Evolutionary conservation across 2,329 filamentous ascomycete species (phyloP).

Genomic region (Ophiostoma sp.): DNA sequence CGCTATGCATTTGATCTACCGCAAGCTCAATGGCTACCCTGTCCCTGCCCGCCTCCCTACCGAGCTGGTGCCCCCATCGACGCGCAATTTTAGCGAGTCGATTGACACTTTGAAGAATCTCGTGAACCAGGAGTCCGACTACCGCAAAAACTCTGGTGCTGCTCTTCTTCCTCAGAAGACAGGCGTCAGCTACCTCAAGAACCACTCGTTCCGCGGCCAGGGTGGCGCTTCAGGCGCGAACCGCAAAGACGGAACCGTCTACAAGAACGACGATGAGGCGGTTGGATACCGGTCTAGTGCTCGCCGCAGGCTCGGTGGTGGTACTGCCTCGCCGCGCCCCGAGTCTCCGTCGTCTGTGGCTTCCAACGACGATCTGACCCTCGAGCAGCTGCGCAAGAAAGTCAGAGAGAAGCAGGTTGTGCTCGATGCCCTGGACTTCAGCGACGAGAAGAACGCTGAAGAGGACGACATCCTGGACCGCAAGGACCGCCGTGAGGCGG

Average conservation of each 20-base stretch:
- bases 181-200: constrained; percentile 97
- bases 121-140: constrained; percentile 82
- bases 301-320: constrained; percentile 68
- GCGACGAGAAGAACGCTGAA: constrained; percentile 81
- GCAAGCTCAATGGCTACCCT: constrained; percentile 92
- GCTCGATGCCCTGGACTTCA: constrained; percentile 92
- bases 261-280: constrained; percentile 91
- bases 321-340: constrained; percentile 67
- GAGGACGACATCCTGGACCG: constrained; percentile 90
- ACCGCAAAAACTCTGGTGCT: constrained; percentile 81
- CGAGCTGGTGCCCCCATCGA: constrained; percentile 90
- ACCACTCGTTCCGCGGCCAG: constrained; percentile 75
- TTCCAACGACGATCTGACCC: constrained; percentile 72
- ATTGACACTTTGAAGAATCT: constrained; percentile 89
- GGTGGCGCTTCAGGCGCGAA: constrained; percentile 51
- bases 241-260: constrained; percentile 92
- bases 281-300: constrained; percentile 92
- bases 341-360: constrained; percentile 63
- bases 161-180: constrained; percentile 90
- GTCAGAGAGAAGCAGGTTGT: constrained; percentile 92
- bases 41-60: constrained; percentile 80
- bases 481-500: constrained; percentile 82
- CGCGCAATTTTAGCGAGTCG: constrained; percentile 85
- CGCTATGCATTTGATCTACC: constrained; percentile 97
- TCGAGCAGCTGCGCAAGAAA: constrained; percentile 87